Base-by-base conservation (phyloP, 108 stramenopile genomes). In the Mayamaea pseudoterrestris region DNA sequence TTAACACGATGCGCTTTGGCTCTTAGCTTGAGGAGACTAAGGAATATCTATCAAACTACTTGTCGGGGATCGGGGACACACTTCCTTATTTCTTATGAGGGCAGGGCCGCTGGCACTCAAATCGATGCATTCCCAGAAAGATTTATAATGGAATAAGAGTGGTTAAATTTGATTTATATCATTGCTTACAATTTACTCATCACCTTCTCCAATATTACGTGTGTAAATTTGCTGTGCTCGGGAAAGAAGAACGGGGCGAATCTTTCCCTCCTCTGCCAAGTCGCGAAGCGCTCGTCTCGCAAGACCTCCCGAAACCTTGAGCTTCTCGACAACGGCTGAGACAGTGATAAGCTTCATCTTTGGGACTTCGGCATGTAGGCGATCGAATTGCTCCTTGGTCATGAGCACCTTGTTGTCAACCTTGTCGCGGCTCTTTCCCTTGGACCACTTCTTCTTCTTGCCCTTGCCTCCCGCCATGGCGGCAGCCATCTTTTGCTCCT, bases 391-490 rank as follows among this genome's bases (percentile, higher is more conserved):
- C 57, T 97, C 93, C 85, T 97, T 94, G 55, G 92, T 79, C 73
- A 98, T 94, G 47, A 98, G 86, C 36, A 99, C 98, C 75, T 95
- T 93, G 85, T 98, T 98, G 60, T 93, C 90, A 41, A 98, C 81
- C 93, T 99, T 96, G 60, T 98, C 97, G 51, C 96, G 81, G 63
- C 84, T 71, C 90, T 99, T 99, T 72, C 96, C 97, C 92, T 99
- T 99, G 59, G 94, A 94, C 98, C 98, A 99, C 86, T 95, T 95
- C 87, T 99, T 99, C 83, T 98, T 97, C 91, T 97, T 97, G 69
- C 93, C 87, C 88, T 97, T 97, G 63, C 93, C 95, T 55, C 98
- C 98, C 56, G 97, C 98, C 86, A 97, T 93, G 81, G 96, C 93
- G 73, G 99, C 97, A 65, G 97, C 97, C 90, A 96, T 94, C 93